phyloP scores from a whole-genome alignment of 2,329 filamentous ascomycete genomes.

The Aspergillus hiratsukae region DNA sequence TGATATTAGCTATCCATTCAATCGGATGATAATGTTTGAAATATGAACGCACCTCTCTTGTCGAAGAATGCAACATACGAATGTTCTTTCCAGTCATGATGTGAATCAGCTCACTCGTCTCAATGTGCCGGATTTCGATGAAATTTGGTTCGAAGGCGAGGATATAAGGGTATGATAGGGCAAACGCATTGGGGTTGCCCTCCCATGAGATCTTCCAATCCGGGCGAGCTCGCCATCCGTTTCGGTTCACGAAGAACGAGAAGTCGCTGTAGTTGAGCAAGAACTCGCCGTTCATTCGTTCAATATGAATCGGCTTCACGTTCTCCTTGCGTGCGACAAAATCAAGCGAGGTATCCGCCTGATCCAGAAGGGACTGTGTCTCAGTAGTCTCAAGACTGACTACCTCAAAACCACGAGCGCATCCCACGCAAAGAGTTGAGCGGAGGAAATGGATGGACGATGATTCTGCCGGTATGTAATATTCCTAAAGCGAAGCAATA shows the following conservation, averaged over 20 bases:
- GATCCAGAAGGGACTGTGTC: constrained; percentile 92
- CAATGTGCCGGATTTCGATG: constrained; percentile 92
- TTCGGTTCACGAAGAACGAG: constrained; percentile 98
- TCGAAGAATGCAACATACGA: constrained; percentile 94
- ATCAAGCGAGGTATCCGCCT: constrained; percentile 95
- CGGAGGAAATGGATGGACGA: constrained; percentile 97
- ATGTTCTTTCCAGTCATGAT: constrained; percentile 97
- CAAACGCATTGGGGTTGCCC: constrained; percentile 85
- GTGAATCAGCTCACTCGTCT: constrained; percentile 84
- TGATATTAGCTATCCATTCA: constrained; percentile 20
- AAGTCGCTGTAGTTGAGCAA: constrained; percentile 97
- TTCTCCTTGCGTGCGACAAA: constrained; percentile 93
- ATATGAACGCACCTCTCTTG: constrained; percentile 72
- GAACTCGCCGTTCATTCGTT: constrained; percentile 95
- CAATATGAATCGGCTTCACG: constrained; percentile 93
- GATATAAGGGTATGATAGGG: constrained; percentile 94
- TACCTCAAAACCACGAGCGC: constrained; percentile 92
- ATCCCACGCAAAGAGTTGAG: constrained; percentile 93
- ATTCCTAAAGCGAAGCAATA: constrained; percentile 57
- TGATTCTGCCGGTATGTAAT: constrained; percentile 98
- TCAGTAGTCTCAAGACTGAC: constrained; percentile 96
- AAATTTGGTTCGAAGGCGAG: constrained; percentile 96
- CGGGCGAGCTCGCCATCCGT: constrained; percentile 91
- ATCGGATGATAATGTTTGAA: neutral
- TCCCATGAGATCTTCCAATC: constrained; percentile 99